phyloP scores from a whole-genome alignment of 2,329 filamentous ascomycete species.

The Phyllachora maydis region DNA sequence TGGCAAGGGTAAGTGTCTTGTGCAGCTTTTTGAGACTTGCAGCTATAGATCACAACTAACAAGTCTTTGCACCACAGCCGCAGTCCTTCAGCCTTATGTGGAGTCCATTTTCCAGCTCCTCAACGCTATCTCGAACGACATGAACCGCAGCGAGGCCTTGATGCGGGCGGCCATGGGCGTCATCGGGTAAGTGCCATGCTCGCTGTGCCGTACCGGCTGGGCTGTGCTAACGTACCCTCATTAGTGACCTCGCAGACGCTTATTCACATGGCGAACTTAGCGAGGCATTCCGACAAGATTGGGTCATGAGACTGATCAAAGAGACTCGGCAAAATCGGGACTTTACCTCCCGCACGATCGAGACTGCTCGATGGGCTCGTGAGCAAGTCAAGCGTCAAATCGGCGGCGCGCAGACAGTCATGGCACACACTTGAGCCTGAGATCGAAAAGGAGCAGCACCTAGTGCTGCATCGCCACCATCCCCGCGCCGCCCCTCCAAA shows the following conservation, averaged over 20 bases:
- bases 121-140: slow-evolving; percentile 58
- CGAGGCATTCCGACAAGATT: slow-evolving; percentile 73
- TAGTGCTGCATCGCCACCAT: too few species aligned
- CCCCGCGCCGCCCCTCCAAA: too few species aligned
- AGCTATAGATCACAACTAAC: slow-evolving; percentile 9
- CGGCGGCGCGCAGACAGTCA: slow-evolving; percentile 27
- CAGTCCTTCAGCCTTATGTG: slow-evolving; percentile 56
- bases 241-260: slow-evolving; percentile 77
- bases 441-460: too few species aligned
- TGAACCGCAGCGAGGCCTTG: slow-evolving; percentile 76
- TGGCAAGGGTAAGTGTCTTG: slow-evolving; percentile 41
- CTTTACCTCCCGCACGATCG: slow-evolving; percentile 64
- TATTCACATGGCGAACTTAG: slow-evolving; percentile 81
- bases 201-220: too few species aligned
- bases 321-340: slow-evolving; percentile 82
- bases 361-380: slow-evolving; percentile 91
- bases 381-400: slow-evolving; percentile 93
- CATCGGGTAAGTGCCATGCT: slow-evolving; percentile 63
- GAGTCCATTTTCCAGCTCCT: slow-evolving; percentile 76
- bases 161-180: slow-evolving; percentile 94
- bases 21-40: not conserved
- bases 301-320: slow-evolving; percentile 76
- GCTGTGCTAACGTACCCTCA: too few species aligned
- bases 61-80: slow-evolving; percentile 22
- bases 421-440: slow-evolving; percentile 28